These are phyloP conservation scores for Apiospora koreana DNA, from an alignment of 2,329 filamentous ascomycete species.

Conservation along the genomic window DNA sequence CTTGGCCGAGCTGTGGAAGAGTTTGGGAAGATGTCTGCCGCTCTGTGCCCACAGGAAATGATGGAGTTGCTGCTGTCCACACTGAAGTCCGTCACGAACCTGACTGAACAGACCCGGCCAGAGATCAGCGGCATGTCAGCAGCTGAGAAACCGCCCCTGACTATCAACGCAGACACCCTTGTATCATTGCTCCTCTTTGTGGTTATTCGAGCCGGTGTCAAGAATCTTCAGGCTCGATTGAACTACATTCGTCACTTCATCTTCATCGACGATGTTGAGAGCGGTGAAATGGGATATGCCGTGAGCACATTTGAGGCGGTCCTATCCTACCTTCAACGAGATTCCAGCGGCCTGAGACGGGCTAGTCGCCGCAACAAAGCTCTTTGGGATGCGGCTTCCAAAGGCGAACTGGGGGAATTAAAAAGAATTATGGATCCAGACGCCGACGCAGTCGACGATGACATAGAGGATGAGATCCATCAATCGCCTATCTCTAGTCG, in stretches of 20 bases:
- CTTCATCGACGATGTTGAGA: constrained; percentile 96
- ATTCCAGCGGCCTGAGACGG: constrained; percentile 78
- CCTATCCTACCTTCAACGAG: constrained; percentile 79
- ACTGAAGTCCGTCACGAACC: constrained; percentile 78
- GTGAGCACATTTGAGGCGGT: constrained; percentile 96
- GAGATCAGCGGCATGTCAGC: constrained; percentile 34
- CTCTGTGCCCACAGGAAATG: constrained; percentile 87
- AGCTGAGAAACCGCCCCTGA: constrained; percentile 58
- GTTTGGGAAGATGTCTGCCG: constrained; percentile 81
- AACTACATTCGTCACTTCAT: constrained; percentile 98
- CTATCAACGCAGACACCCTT: constrained; percentile 82
- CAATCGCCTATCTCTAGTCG: constrained; percentile 42
- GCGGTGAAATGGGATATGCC: constrained; percentile 92
- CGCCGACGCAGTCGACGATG: constrained; percentile 46
- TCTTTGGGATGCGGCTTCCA: constrained; percentile 82
- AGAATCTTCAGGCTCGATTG: constrained; percentile 83
- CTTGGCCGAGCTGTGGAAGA: constrained; percentile 80
- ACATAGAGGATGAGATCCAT: constrained; percentile 42
- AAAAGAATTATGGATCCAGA: constrained; percentile 78
- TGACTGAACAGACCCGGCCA: constrained; percentile 52
- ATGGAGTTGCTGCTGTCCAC: constrained; percentile 76
- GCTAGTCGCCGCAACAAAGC: constrained; percentile 84
- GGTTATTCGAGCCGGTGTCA: constrained; percentile 86
- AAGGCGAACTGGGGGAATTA: constrained; percentile 75
- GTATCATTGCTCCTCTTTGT: constrained; percentile 91